Percentiles rank a stretch among this genome's conserved stretches.
These are phyloP conservation scores for Myxozyma monticola DNA, from an alignment of 805 yeast genomes.

Conservation along the genomic window DNA sequence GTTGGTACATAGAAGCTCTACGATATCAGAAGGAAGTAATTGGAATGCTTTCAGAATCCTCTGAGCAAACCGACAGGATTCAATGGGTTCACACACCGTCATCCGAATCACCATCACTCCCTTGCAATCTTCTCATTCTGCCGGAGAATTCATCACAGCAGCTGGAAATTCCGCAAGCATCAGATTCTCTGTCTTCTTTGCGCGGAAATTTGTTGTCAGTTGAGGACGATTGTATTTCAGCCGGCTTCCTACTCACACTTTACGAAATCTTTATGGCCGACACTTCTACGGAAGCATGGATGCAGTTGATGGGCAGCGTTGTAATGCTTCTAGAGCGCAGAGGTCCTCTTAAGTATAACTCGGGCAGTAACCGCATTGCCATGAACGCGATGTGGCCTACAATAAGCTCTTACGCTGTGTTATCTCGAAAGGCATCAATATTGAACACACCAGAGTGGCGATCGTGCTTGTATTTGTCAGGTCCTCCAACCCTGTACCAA, in stretches of 20 bases:
- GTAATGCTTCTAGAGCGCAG: neutral
- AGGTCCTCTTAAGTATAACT: neutral
- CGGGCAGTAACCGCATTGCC: neutral
- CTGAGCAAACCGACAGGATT: too few relatives aligned
- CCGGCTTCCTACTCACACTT: slow-evolving; percentile 14
- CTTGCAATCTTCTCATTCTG: too few relatives aligned
- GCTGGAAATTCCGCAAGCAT: too few relatives aligned
- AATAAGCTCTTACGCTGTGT: neutral
- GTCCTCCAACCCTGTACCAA: neutral
- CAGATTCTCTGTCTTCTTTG: neutral
- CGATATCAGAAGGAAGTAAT: slow-evolving; percentile 11
- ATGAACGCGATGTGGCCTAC: too few relatives aligned
- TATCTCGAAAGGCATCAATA: neutral
- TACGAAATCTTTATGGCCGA: slow-evolving; percentile 9
- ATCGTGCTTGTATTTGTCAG: neutral
- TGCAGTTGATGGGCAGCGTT: neutral
- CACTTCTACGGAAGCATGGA: neutral
- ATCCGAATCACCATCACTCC: too few relatives aligned
- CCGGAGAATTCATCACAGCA: too few relatives aligned
- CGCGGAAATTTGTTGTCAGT: too few relatives aligned
- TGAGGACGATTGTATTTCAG: slow-evolving; percentile 13
- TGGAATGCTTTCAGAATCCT: neutral
- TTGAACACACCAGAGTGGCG: neutral
- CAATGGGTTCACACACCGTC: too few relatives aligned
- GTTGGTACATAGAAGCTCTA: slow-evolving; percentile 14